Evolutionary conservation across 1,284 basidiomycete species (phyloP), one percentile per base, ranked within the genome.

Genomic region (Ganoderma lucidum): DNA sequence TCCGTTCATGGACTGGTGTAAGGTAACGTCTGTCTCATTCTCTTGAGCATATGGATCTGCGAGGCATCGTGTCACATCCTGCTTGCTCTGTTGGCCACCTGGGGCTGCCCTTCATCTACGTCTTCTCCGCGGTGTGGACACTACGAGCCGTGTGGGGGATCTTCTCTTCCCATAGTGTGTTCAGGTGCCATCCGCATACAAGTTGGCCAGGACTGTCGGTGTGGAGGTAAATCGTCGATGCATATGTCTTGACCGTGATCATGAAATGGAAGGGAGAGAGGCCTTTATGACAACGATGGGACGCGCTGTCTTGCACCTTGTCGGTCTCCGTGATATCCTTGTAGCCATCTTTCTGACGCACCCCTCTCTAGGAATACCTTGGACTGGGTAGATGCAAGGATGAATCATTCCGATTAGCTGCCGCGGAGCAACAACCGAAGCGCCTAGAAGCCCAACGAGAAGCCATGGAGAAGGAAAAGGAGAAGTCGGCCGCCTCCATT

Each of bases 1-100:
- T 75, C 96, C 97, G 0, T 99, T 99, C 80, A 99, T 99, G 98
- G 96, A 99, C 81, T 99, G 97, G 97, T 99, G 97, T 83, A 87
- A 88, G 64, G 94, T 93, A 78, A 19, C 75, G 91, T 84, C 9
- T 8, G n/a, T 23, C 10, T 35, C 10, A 12, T 19, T 51, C 12
- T 28, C 10, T n/a, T 6, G 9, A n/a, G 4, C 9, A 2, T n/a
- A 23, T 8, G 9, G 45, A 45, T 17, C 32, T 32, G 12, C 19
- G 12, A 6, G 15, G 42, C 44, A 62, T 35, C 41, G n/a, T 30
- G 9, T n/a, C n/a, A n/a, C n/a, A 32, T 3, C 19, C 6, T 15
- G 44, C 23, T 23, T 23, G 23, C 23, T 23, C 23, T 23, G 23
- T 23, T 23, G 23, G 23, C 23, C 23, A 1, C 23, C 23, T 23